Evolutionary conservation across 2,329 filamentous ascomycete genomes (phyloP).

Genomic region (Coniochaeta sp.): DNA sequence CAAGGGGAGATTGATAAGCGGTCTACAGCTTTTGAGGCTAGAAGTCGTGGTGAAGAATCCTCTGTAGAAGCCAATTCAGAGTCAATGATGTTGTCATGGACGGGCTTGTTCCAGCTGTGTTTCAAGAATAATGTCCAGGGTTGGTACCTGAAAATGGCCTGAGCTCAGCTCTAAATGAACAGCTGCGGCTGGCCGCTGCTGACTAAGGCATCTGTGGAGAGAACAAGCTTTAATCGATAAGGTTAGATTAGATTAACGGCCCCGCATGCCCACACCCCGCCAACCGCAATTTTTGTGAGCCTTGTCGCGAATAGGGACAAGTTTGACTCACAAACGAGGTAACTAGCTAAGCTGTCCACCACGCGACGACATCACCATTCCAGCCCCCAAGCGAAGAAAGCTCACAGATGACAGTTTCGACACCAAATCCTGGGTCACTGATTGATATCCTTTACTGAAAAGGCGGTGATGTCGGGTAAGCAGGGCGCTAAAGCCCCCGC

Average conservation of each 20-base stretch:
- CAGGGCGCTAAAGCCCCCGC: constrained; percentile 33
- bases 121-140: not conserved
- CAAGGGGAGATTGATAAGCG: too few species aligned
- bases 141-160: too few species aligned
- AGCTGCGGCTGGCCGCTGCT: too few species aligned
- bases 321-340: not conserved
- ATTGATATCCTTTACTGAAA: not conserved
- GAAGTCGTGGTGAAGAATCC: too few species aligned
- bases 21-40: too few species aligned
- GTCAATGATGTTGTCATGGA: not conserved
- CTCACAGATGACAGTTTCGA: not conserved
- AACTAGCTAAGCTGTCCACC: not conserved
- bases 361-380: not conserved
- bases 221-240: not conserved
- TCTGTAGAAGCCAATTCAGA: not conserved
- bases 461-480: constrained; percentile 32
- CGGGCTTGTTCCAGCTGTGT: not conserved
- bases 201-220: too few species aligned
- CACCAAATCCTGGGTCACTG: not conserved
- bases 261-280: not conserved
- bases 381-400: not conserved
- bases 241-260: not conserved
- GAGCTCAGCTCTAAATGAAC: too few species aligned
- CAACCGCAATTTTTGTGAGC: not conserved
- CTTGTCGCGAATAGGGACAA: not conserved